phyloP scores from a whole-genome alignment of 257 asterid genomes.

The Solanum appendiculatum region DNA sequence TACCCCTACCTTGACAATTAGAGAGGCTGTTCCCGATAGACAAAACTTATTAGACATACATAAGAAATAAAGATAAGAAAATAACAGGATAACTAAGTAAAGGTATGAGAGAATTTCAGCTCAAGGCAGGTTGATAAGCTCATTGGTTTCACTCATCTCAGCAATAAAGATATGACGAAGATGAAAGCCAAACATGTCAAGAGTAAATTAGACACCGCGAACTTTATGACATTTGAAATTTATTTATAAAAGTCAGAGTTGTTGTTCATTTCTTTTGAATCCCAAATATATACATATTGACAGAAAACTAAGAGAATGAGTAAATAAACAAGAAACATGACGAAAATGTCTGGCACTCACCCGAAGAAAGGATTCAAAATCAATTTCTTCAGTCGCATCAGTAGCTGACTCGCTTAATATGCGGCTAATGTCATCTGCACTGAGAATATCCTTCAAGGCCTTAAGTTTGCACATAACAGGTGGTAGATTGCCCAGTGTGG shows the following conservation, averaged over 20 bases:
- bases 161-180: background rate
- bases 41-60: background rate
- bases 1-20: background rate
- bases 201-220: background rate
- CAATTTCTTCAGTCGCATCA: conserved; percentile 35
- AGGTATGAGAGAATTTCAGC: background rate
- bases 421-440: conserved; percentile 38
- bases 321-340: background rate
- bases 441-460: conserved; percentile 26
- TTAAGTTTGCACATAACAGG: conserved; percentile 46
- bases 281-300: background rate
- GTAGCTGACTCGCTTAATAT: conserved; percentile 33
- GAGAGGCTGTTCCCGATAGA: background rate
- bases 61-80: background rate
- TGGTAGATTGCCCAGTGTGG: conserved; percentile 39
- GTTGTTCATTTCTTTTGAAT: background rate
- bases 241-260: background rate
- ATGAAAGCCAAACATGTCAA: background rate
- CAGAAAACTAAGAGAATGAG: background rate
- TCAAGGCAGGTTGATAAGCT: background rate
- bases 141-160: background rate
- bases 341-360: conserved; percentile 12
- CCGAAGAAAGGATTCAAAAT: conserved; percentile 61
- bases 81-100: background rate
- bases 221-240: background rate